A percentile compares a stretch with the other conserved stretches of the same genome.
Evolutionary conservation across 768 basidiomycete genomes (phyloP).

Genomic region (Erythrobasidium yunnanense): DNA sequence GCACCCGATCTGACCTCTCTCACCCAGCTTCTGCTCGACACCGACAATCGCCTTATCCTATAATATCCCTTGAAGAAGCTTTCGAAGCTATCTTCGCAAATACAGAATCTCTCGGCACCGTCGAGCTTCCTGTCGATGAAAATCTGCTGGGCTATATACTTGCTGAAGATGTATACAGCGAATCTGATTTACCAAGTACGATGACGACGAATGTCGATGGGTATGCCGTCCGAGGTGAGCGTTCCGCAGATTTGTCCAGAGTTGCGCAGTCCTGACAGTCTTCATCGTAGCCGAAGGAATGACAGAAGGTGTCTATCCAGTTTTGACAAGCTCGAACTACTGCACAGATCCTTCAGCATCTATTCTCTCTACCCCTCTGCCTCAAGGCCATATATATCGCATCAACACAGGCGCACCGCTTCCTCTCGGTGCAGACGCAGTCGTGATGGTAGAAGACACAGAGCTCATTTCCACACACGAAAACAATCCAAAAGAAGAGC

Average conservation of each 20-base stretch:
- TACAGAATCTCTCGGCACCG: constrained; percentile 28
- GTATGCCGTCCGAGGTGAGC: constrained; percentile 54
- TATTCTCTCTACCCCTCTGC: constrained; percentile 40
- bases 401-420: constrained; percentile 79
- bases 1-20: background rate
- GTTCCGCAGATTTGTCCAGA: constrained; percentile 43
- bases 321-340: constrained; percentile 20
- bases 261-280: constrained; percentile 31
- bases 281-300: background rate
- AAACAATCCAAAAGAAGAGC: constrained; percentile 54
- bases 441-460: constrained; percentile 91
- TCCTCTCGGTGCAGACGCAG: constrained; percentile 61
- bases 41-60: constrained; percentile 64
- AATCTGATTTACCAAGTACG: constrained; percentile 54
- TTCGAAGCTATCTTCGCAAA: constrained; percentile 51
- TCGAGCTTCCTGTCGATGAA: constrained; percentile 43
- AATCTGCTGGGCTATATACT: constrained; percentile 58
- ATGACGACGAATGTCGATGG: constrained; percentile 77
- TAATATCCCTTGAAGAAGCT: constrained; percentile 59
- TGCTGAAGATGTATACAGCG: constrained; percentile 62
- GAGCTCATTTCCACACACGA: constrained; percentile 48
- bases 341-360: background rate
- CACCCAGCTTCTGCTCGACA: constrained; percentile 58
- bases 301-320: constrained; percentile 19
- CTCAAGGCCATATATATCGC: constrained; percentile 52